Base-by-base conservation (phyloP, 1,284 basidiomycete species). In the Cutaneotrichosporon cutaneum region DNA sequence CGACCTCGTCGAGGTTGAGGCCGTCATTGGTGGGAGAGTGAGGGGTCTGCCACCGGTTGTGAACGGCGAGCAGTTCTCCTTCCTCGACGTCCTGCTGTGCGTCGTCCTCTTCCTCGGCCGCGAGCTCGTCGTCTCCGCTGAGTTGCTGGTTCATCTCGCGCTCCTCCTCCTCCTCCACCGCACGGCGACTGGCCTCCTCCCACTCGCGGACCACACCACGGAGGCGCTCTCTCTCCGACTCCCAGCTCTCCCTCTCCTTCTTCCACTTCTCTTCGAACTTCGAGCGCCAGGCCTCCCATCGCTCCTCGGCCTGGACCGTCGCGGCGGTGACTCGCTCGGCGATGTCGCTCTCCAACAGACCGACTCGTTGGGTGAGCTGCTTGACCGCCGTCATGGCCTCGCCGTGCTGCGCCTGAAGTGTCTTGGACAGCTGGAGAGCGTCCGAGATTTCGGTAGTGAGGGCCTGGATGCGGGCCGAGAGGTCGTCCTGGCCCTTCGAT, bases 341-440 rank as follows among this genome's bases (percentile, higher is more conserved):
- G 14, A 80, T 73, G n/a, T 77, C 79, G 55, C 64, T 76, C 66
- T 85, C 84, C 14, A 84, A 70, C 2, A 73, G 73, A 10, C 72
- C 75, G 18, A 85, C 78, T 14, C 82, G 76, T 32, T 83, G 82
- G 71, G 95, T 90, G 22, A 98, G 82, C 0, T 82, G 80, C 22
- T 83, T 84, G 69, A 97, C 94, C 0, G 90, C 91, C 33, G 83
- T 82, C 70, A 91, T 89, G 1, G 93, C 90, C 26, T 86, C 84
- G 1, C 84, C 79, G 67, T 96, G 92, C 74, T 95, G 90, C 0
- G 83, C 83, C 72, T 92, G 89, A 7, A 96, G 82, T 0, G 84
- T 83, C 8, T 84, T 83, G 18, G 90, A 91, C 61, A 93, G 80
- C 57, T 88, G 84, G 27, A 94, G 82, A 0, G 92, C 89, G 18